Evolutionary conservation across 768 basidiomycete species (phyloP).

Genomic region (Termitomyces sp.): DNA sequence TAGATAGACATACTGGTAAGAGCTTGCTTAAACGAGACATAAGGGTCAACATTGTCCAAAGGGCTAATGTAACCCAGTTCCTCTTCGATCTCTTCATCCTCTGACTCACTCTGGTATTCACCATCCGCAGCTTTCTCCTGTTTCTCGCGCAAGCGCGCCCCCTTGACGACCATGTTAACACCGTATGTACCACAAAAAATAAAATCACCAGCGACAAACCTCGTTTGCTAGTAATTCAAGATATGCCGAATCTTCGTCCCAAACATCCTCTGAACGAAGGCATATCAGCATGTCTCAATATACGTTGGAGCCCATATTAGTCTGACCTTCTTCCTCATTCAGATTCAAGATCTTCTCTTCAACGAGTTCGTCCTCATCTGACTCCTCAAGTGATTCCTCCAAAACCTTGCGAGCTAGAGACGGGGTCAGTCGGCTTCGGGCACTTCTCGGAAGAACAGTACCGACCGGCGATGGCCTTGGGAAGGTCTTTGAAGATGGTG

Average conservation of each 20-base stretch:
- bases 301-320: neutral
- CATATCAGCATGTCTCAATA: neutral
- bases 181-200: neutral
- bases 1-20: constrained; percentile 52
- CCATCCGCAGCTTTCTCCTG: constrained; percentile 51
- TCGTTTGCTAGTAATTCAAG: constrained; percentile 82
- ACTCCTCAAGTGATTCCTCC: constrained; percentile 40
- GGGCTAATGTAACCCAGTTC: constrained; percentile 85
- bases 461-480: constrained; percentile 67
- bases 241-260: constrained; percentile 87
- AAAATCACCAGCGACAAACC: constrained; percentile 30
- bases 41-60: constrained; percentile 74
- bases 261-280: constrained; percentile 63
- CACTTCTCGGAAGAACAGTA: neutral
- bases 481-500: constrained; percentile 72
- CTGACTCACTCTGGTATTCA: constrained; percentile 40
- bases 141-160: constrained; percentile 65
- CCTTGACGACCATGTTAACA: constrained; percentile 31
- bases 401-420: constrained; percentile 55
- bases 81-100: constrained; percentile 62
- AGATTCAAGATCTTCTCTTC: constrained; percentile 56
- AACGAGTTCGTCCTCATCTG: constrained; percentile 37
- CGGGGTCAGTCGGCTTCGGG: neutral
- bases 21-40: constrained; percentile 71
- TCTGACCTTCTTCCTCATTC: constrained; percentile 60